Base-by-base conservation (phyloP, 129 eudicot species). In the Glebionis coronaria region DNA sequence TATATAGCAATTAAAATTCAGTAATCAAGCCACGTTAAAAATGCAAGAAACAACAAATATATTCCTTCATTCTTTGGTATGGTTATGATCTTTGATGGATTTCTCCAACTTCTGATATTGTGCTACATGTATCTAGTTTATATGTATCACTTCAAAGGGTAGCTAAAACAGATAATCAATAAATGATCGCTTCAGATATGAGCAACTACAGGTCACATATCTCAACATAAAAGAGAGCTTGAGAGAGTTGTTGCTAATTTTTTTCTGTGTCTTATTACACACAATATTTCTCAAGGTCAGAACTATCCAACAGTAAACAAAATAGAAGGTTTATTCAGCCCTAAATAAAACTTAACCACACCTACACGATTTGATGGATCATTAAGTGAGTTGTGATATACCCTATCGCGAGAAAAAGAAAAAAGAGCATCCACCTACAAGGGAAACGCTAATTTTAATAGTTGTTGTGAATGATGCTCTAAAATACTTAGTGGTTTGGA, bases 391-490 rank as follows among this genome's bases (percentile, higher is more conserved):
- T 56, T 56, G 20, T 27, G 57, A 10, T 44, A 27, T 56, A 23
- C 27, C 31, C 44, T 69, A 54, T 69, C 56, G 44, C 25, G 56
- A n/a, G n/a, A n/a, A n/a, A n/a, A n/a, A n/a, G 66, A 25, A 56
- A 65, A 56, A 69, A 42, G n/a, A 44, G 31, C 58, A n/a, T n/a
- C n/a, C n/a, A n/a, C n/a, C n/a, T n/a, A n/a, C n/a, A n/a, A n/a
- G n/a, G n/a, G n/a, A n/a, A 58, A 20, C 56, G 67, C 45, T 60
- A 59, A 5, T 56, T 44, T 28, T 45, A 46, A 27, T 44, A 59
- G 67, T 45, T 56, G 56, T 35, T 28, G 58, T n/a, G n/a, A n/a
- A n/a, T n/a, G n/a, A n/a, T n/a, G n/a, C n/a, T n/a, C n/a, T n/a
- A n/a, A n/a, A n/a, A n/a, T n/a, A n/a, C n/a, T n/a, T n/a, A n/a